These are phyloP conservation scores for Fraxinus platypoda DNA, from an alignment of 305 asterid genomes.

Conservation along the genomic window DNA sequence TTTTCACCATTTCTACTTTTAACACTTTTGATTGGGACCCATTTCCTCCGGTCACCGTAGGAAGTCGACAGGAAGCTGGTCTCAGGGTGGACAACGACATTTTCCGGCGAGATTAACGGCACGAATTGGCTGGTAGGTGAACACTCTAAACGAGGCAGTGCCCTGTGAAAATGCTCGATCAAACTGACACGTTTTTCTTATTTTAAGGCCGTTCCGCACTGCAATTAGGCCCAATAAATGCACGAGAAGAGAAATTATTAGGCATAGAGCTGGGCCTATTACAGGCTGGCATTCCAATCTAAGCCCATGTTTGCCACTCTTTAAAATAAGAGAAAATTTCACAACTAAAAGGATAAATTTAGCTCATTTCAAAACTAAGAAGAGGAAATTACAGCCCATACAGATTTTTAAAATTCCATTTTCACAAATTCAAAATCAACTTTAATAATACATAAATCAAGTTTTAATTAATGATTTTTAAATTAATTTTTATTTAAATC, in stretches of 20 bases:
- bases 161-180: constrained; percentile 3
- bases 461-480: too few relatives aligned
- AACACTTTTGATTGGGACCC: constrained; percentile 24
- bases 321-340: too few relatives aligned
- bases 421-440: too few relatives aligned
- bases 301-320: too few relatives aligned
- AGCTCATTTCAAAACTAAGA: too few relatives aligned
- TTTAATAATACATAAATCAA: too few relatives aligned
- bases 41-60: constrained; percentile 27
- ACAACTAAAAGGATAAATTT: too few relatives aligned
- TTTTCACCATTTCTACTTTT: constrained; percentile 23
- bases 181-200: not conserved
- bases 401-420: too few relatives aligned
- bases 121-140: constrained; percentile 28
- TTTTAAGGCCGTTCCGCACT: not conserved
- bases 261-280: not conserved
- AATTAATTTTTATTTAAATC: too few relatives aligned
- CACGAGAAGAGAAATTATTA: not conserved
- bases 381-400: too few relatives aligned
- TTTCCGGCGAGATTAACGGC: constrained; percentile 33
- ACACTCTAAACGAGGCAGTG: constrained; percentile 21
- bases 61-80: constrained; percentile 28
- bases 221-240: not conserved
- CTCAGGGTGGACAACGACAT: constrained; percentile 40
- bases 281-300: not conserved